Percentiles rank a stretch among this genome's conserved stretches.
Conservation (phyloP, 176 grass and related monocot species). For the Triticum timopheevii region DNA sequence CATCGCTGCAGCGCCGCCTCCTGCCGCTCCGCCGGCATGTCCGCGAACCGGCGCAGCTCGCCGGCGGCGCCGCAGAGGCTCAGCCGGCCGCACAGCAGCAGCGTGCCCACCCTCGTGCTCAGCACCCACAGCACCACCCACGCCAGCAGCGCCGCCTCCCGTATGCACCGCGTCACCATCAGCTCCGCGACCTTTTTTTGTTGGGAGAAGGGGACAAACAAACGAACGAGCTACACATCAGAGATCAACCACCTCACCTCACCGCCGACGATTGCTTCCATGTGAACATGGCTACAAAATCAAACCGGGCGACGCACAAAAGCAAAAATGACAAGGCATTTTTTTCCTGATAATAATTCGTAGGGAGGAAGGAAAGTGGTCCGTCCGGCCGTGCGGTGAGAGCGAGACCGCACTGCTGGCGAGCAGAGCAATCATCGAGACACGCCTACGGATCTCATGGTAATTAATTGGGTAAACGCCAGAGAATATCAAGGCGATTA, state of each 20-base stretch:
- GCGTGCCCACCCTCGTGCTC: slow-evolving; percentile 64
- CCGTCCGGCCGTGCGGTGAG: not conserved
- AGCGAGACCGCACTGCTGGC: not conserved
- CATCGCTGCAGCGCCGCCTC: slow-evolving; percentile 61
- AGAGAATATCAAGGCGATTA: not conserved
- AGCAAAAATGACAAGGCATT: not conserved
- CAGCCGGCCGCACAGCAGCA: slow-evolving; percentile 59
- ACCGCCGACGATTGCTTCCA: not conserved
- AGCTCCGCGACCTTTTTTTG: slow-evolving; percentile 64
- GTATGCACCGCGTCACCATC: slow-evolving; percentile 50
- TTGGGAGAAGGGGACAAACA: not conserved
- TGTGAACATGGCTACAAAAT: not conserved
- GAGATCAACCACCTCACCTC: not conserved
- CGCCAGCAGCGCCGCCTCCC: slow-evolving; percentile 48
- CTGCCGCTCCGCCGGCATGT: slow-evolving; percentile 55
- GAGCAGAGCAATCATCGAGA: not conserved
- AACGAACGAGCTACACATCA: not conserved
- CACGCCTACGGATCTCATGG: not conserved
- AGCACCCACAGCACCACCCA: slow-evolving; percentile 74
- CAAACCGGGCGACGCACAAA: not conserved
- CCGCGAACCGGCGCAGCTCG: slow-evolving; percentile 55
- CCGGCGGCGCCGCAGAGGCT: slow-evolving; percentile 28
- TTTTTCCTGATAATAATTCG: not conserved
- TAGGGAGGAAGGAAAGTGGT: not conserved
- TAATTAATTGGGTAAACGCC: not conserved